A percentile compares a stretch with the other conserved stretches of the same genome.
Evolutionary conservation across 148 eudicot genomes (phyloP).

Genomic region (Chenopodium quinoa): DNA sequence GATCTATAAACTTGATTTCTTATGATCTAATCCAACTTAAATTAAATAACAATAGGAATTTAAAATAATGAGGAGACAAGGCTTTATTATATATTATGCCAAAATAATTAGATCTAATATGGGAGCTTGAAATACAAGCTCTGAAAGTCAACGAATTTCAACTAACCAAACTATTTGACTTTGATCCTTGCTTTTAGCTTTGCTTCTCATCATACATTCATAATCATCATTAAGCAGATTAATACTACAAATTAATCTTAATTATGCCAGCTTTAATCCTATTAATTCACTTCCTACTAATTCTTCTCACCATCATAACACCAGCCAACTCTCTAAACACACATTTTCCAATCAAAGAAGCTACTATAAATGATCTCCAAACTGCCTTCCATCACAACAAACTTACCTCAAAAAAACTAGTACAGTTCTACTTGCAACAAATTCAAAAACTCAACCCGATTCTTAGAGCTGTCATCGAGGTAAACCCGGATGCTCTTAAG

Average conservation of each 20-base stretch:
- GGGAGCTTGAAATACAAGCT: too few species aligned
- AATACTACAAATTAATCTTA: not conserved
- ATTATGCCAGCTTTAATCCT: not conserved
- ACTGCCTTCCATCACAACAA: constrained; percentile 42
- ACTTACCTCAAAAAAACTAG: constrained; percentile 51
- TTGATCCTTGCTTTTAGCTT: not conserved
- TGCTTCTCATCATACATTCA: not conserved
- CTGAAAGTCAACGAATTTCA: not conserved
- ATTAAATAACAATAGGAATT: too few species aligned
- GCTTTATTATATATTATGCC: too few species aligned
- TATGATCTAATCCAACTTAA: too few species aligned
- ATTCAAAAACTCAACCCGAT: constrained; percentile 47
- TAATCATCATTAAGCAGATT: not conserved
- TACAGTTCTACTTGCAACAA: constrained; percentile 44
- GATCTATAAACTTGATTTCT: too few species aligned
- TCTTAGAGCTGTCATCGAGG: constrained; percentile 35
- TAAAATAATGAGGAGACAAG: too few species aligned
- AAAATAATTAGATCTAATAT: too few species aligned
- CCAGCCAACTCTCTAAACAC: not conserved
- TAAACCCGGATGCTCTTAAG: constrained; percentile 36
- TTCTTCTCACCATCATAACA: not conserved
- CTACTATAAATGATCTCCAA: constrained; percentile 47
- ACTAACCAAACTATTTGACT: not conserved
- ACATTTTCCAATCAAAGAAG: constrained; percentile 41
- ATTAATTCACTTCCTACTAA: not conserved